These are phyloP conservation scores for Neofusicoccum umdonicola DNA, from an alignment of 2,329 filamentous ascomycete genomes.

Conservation along the genomic window DNA sequence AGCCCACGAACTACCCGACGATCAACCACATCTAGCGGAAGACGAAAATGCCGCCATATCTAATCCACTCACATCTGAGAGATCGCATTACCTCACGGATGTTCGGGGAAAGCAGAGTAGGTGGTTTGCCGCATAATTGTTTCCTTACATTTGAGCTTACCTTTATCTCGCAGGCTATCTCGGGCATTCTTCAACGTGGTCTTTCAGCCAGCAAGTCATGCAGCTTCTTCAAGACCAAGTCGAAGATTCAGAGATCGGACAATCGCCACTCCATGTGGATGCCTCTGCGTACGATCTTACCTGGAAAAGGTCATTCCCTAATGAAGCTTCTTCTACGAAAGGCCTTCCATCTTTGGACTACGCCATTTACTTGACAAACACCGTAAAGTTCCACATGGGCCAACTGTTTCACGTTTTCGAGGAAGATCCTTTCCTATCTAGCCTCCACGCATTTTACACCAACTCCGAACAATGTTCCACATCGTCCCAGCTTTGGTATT, in stretches of 20 bases:
- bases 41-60: not conserved
- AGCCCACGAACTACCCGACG: not conserved
- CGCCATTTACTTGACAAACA: not conserved
- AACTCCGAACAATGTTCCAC: not conserved
- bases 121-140: not conserved
- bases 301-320: not conserved
- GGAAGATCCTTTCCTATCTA: not conserved
- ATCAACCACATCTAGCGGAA: not conserved
- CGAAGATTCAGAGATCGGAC: not conserved
- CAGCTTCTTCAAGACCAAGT: not conserved
- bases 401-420: not conserved
- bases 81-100: not conserved
- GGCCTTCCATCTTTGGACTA: not conserved
- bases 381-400: not conserved
- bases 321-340: not conserved
- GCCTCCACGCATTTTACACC: not conserved
- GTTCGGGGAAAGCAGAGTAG: not conserved
- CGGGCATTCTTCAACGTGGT: not conserved
- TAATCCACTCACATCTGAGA: not conserved
- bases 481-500: not conserved
- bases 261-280: not conserved
- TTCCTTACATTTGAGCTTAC: not conserved
- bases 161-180: not conserved
- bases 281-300: not conserved
- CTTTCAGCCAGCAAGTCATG: not conserved